phyloP scores from a whole-genome alignment of 2,329 filamentous ascomycete species.

The Trichoderma koningii region DNA sequence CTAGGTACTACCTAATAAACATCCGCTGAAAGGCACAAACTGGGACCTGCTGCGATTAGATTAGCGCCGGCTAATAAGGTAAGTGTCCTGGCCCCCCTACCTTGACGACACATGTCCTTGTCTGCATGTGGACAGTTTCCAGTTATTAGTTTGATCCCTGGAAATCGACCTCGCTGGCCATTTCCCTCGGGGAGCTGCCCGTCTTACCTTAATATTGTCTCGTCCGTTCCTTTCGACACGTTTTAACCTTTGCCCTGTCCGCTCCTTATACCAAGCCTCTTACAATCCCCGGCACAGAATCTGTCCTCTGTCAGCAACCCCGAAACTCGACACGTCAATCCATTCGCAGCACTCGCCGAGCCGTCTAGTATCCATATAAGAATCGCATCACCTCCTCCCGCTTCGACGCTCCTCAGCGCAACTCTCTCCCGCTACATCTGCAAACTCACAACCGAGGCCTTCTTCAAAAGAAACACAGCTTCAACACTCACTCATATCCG shows the following conservation, averaged over 20 bases:
- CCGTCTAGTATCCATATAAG: background rate
- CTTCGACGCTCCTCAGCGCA: background rate
- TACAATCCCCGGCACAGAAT: conserved; percentile 28
- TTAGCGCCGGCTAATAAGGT: conserved; percentile 8
- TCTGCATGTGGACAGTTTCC: background rate
- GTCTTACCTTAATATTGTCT: background rate
- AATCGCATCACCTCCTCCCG: conserved; percentile 5
- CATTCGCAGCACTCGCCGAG: background rate
- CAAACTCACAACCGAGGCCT: background rate
- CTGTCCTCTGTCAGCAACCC: conserved; percentile 31
- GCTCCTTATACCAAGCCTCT: background rate
- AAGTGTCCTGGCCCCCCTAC: background rate
- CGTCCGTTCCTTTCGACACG: conserved; percentile 1
- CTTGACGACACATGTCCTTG: conserved; percentile 40
- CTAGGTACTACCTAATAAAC: too few species aligned
- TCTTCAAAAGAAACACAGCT: background rate
- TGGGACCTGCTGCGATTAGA: conserved; percentile 8
- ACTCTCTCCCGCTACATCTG: background rate
- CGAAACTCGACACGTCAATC: conserved; percentile 16
- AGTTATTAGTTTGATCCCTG: conserved; percentile 28
- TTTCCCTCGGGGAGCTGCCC: background rate
- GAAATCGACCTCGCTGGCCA: conserved; percentile 12
- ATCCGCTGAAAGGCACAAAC: background rate
- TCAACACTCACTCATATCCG: background rate
- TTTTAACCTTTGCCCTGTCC: background rate